These are phyloP conservation scores for Globisporangium spiculum DNA, from an alignment of 352 stramenopile genomes.

Conservation along the genomic window DNA sequence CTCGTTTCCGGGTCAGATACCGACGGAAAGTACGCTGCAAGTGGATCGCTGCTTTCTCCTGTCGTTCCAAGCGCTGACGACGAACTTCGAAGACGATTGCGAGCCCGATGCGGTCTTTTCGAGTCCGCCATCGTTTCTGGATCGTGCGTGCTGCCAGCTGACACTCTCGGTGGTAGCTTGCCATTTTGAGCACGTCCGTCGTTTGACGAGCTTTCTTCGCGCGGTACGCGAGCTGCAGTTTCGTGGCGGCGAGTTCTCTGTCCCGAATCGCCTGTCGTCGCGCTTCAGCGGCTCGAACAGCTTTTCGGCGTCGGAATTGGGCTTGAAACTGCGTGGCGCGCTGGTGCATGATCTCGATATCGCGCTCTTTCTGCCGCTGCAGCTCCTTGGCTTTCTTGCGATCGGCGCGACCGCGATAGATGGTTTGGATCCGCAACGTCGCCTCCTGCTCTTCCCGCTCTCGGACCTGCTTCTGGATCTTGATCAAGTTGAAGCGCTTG, in stretches of 20 bases:
- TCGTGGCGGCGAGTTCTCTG: slow-evolving; percentile 46
- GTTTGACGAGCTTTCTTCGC: slow-evolving; percentile 41
- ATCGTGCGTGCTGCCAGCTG: slow-evolving; percentile 37
- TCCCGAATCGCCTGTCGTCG: slow-evolving; percentile 26
- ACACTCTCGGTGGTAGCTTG: slow-evolving; percentile 33
- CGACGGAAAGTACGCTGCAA: slow-evolving; percentile 47
- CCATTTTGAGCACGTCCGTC: slow-evolving; percentile 39
- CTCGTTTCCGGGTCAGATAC: slow-evolving; percentile 44
- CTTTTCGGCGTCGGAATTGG: slow-evolving; percentile 42
- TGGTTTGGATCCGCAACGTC: slow-evolving; percentile 51
- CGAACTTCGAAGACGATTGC: slow-evolving; percentile 38
- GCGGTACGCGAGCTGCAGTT: slow-evolving; percentile 59
- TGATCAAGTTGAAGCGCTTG: slow-evolving; percentile 34
- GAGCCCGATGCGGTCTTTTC: slow-evolving; percentile 43
- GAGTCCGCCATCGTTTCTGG: slow-evolving; percentile 51
- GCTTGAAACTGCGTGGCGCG: slow-evolving; percentile 52
- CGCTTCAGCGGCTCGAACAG: slow-evolving; percentile 27
- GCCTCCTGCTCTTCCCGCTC: slow-evolving; percentile 35
- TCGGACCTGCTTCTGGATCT: slow-evolving; percentile 29
- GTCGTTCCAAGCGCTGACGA: slow-evolving; percentile 25
- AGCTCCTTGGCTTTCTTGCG: slow-evolving; percentile 40
- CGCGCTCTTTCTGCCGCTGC: slow-evolving; percentile 26
- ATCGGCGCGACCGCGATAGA: slow-evolving; percentile 49
- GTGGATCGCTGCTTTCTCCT: slow-evolving; percentile 30
- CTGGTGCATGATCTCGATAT: slow-evolving; percentile 32